A percentile compares a stretch with the other conserved stretches of the same genome.
Conservation (phyloP, 805 yeast genomes). For the Myxozyma neotropica region DNA sequence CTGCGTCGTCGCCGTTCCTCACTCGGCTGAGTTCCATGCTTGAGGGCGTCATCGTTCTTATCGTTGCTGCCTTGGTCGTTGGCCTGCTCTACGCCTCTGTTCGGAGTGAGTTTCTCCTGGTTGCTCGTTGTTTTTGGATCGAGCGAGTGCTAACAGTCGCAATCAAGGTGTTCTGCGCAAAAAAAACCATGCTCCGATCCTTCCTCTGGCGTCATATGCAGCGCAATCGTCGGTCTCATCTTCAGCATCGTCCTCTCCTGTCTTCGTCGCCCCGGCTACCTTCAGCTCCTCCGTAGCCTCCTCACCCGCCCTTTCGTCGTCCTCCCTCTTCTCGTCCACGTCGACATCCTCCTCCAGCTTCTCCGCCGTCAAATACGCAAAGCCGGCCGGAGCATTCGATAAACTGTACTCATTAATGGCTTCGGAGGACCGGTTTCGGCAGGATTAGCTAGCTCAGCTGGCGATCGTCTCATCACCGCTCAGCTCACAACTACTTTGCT, state of each 20-base stretch:
- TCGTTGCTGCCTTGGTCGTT: conserved; percentile 4
- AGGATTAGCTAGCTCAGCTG: conserved; percentile 14
- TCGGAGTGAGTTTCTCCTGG: conserved; percentile 8
- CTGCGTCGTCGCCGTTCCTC: conserved; percentile 4
- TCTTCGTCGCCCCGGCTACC: conserved; percentile 6
- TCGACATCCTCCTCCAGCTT: background rate
- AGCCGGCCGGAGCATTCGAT: conserved; percentile 21
- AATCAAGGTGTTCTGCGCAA: conserved; percentile 8
- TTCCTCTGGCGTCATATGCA: background rate
- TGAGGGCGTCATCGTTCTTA: conserved; percentile 5
- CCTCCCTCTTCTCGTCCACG: conserved; percentile 14
- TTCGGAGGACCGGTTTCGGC: conserved; percentile 21
- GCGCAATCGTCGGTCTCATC: background rate
- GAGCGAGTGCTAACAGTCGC: background rate
- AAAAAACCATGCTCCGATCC: background rate
- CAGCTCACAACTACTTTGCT: background rate
- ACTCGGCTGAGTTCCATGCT: background rate
- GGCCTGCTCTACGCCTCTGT: conserved; percentile 4
- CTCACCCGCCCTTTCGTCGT: conserved; percentile 19
- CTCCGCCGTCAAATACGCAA: background rate
- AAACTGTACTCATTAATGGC: conserved; percentile 21
- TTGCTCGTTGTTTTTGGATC: background rate
- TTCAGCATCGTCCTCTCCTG: background rate
- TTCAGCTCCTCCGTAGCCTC: conserved; percentile 4
- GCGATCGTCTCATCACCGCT: background rate